phyloP scores from a whole-genome alignment of 2,329 filamentous ascomycete genomes.

The Orbilia blumenaviensis region DNA sequence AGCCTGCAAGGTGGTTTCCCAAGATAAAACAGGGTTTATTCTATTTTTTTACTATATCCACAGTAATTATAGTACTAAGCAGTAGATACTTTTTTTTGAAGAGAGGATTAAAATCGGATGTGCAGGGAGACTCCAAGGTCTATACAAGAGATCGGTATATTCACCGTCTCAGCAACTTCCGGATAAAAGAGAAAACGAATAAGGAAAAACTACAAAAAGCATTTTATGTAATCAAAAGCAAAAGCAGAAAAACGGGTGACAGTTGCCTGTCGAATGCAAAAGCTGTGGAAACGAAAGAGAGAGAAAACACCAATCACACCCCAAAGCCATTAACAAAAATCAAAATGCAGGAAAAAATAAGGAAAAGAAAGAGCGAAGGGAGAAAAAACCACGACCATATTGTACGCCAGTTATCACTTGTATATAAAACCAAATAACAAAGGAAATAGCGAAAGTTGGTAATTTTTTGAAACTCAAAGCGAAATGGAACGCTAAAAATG shows the following conservation, averaged over 20 bases:
- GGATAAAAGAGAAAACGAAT: background rate
- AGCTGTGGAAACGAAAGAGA: too few relatives aligned
- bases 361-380: background rate
- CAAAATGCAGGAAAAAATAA: conserved; percentile 2
- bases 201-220: conserved; percentile 12
- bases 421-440: conserved; percentile 35
- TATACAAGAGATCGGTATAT: conserved; percentile 15
- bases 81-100: conserved; percentile 28
- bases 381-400: conserved; percentile 14
- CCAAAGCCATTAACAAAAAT: conserved; percentile 18
- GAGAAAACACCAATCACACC: conserved; percentile 24
- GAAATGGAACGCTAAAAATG: conserved; percentile 51
- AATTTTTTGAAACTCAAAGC: conserved; percentile 21
- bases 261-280: conserved; percentile 35
- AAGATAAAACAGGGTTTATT: conserved; percentile 26
- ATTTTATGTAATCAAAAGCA: conserved; percentile 7
- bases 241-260: conserved; percentile 28
- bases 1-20: background rate
- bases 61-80: conserved; percentile 6
- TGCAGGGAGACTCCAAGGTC: background rate
- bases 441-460: conserved; percentile 22
- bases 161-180: conserved; percentile 16
- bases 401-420: conserved; percentile 39
- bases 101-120: conserved; percentile 22
- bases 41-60: conserved; percentile 48